A percentile compares a stretch with the other conserved stretches of the same genome.
Evolutionary conservation across 2,329 filamentous ascomycete genomes (phyloP).

Genomic region (Laburnicola sp.): DNA sequence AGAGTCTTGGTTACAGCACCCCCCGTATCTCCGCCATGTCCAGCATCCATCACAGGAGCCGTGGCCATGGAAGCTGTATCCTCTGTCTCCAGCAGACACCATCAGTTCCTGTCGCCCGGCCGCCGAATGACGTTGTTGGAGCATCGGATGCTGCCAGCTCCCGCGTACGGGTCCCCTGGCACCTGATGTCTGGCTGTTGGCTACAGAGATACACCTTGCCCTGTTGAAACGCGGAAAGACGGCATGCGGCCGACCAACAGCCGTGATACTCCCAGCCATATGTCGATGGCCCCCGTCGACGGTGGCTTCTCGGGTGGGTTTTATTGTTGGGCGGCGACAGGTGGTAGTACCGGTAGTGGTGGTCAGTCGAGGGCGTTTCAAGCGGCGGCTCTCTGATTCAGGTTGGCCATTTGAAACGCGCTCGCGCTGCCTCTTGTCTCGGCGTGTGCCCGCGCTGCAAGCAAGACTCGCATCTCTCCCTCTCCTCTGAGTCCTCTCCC

Average conservation of each 20-base stretch:
- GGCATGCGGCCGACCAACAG: not conserved
- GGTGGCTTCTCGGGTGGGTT: conserved; percentile 3
- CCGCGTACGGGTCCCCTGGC: not conserved
- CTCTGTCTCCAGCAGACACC: no score
- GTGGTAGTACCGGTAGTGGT: conserved; percentile 1
- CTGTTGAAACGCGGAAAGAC: conserved; percentile 10
- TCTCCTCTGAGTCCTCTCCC: not conserved
- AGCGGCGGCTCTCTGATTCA: conserved; percentile 22
- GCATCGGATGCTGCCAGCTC: not conserved
- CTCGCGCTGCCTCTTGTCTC: not conserved
- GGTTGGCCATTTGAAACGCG: conserved; percentile 25
- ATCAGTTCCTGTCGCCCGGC: no score
- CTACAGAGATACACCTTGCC: not conserved
- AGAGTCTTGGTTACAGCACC: no score
- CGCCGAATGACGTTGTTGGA: not conserved
- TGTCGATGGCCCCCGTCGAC: not conserved
- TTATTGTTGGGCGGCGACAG: no score
- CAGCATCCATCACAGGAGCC: no score
- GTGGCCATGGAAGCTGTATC: no score
- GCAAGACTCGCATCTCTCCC: not conserved
- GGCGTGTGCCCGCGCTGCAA: conserved; percentile 8
- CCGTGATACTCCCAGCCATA: not conserved
- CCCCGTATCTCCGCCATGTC: no score
- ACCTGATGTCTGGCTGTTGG: not conserved
- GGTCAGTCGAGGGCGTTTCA: conserved; percentile 35